Base-by-base conservation (phyloP, 768 basidiomycete genomes). In the Termitomyces sp. region DNA sequence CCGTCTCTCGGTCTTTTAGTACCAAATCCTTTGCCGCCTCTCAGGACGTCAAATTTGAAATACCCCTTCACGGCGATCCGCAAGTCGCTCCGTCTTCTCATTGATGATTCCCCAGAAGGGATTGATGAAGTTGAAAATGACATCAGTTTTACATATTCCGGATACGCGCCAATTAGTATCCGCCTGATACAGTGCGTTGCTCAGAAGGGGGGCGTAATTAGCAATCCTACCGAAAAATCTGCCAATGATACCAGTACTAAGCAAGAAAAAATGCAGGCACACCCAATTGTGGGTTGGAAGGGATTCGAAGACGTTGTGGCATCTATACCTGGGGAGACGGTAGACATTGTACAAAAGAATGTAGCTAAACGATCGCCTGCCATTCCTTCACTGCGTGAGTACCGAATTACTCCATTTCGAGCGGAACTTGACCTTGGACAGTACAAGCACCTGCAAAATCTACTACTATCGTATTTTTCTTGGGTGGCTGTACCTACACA, bases 401-500 rank as follows among this genome's bases (percentile, higher is more conserved):
- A 32, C n/a, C 33, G 30, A n/a, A 32, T 18, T 36, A 9, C 18
- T 20, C 26, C 18, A 9, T 47, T n/a, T 14, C 14, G 20, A 47
- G 32, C 7, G 16, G 35, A 55, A 8, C 3, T 41, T 18, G 3
- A 48, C 16, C 14, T 55, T 52, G 48, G 18, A 18, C 63, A 85
- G 83, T 79, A 56, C 74, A 74, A 59, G 71, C 79, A 1, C 78
- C 77, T 52, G 89, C 88, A 61, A 81, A 82, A 66, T 75, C 82
- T 2, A 90, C 86, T 8, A 96, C 89, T 5, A 96, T 96, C 18
- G 91, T 99, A 10, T 97, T 98, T 75, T 98, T 98, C 83, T 74
- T 98, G 35, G 97, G 97, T 30, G 97, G 96, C 4, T 95, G 95
- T 71, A 99, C 97, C 13, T 97, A 92, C 66, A 96, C 96, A 9